Base-by-base conservation (phyloP, 306 rosid species). In the Aeschynomene evenia region DNA sequence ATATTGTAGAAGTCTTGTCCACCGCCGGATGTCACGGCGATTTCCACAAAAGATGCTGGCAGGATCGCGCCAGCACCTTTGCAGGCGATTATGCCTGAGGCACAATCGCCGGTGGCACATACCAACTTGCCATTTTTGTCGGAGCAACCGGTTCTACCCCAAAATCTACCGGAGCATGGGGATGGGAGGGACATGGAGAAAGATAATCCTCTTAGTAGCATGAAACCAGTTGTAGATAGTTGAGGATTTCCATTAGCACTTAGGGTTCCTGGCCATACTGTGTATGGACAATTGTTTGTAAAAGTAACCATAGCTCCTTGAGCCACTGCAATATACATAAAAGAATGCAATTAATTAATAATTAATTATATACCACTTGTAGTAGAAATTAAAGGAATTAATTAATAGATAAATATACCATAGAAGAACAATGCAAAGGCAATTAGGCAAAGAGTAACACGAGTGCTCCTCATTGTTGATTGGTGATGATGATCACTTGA, bases 1-100 rank as follows among this genome's bases (percentile, higher is more conserved):
- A 87, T 71, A 18, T 86, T 92, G 50, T 84, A 90, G 80, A 65
- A 84, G 63, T 90, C 92, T 50, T 81, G 87, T 46, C 89, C 90
- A 0, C 78, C 78, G 18, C 53, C 72, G 1, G 42, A 2, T 0
- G 71, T 78, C 0, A 86, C 39, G 1, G 89, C 84, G 4, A 90
- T 69, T 57, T 90, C 95, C 0, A 59, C 39, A 0, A 82, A 36
- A 2, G 78, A 72, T 2, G 88, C 90, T 0, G 95, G 96, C 3
- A 88, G 89, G n/a, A 26, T 10, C 13, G 48, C 87, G 0, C 90
- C 90, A 0, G 78, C 82, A 3, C 96, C 96, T 11, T 86, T 78
- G 85, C 96, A 87, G 0, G 0, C 7, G 2, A 87, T 80, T 37
- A 9, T 13, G 23, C 90, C 89, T 0, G 85, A 80, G 21, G 33